Conservation (phyloP, 2,329 filamentous ascomycete species). For the Orbilia ellipsospora region DNA sequence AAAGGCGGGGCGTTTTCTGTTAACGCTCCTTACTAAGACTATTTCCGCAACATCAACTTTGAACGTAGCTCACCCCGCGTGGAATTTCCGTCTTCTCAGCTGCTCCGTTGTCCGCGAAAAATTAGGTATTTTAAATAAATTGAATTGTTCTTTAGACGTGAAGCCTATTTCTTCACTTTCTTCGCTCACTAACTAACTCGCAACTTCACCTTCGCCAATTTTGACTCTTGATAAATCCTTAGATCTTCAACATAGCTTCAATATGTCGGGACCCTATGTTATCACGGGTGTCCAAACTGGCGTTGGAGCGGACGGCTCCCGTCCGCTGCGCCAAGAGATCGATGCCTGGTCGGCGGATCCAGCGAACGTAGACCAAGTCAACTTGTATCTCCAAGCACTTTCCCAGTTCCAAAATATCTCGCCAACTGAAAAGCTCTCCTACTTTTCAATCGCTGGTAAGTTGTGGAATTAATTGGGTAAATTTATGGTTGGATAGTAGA, state of each 20-base stretch:
- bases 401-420: slow-evolving; percentile 76
- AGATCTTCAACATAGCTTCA: not conserved
- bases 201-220: not conserved
- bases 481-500: not conserved
- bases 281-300: slow-evolving; percentile 42
- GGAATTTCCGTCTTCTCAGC: slow-evolving; percentile 1
- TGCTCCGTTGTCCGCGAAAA: not conserved
- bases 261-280: slow-evolving; percentile 41
- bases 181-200: not conserved
- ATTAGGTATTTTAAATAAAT: too few species aligned
- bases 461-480: not conserved
- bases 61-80: not conserved
- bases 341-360: slow-evolving; percentile 49
- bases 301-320: slow-evolving; percentile 5
- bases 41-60: too few species aligned
- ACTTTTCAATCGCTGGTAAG: slow-evolving; percentile 83
- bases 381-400: slow-evolving; percentile 79
- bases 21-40: too few species aligned
- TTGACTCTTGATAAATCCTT: not conserved
- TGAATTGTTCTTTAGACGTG: too few species aligned
- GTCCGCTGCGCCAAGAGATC: slow-evolving; percentile 50
- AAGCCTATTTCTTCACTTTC: too few species aligned
- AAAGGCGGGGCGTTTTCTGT: too few species aligned
- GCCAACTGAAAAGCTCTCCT: slow-evolving; percentile 75
- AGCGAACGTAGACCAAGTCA: slow-evolving; percentile 61